Conservation (phyloP, 2,329 filamentous ascomycete genomes). For the Hirsutella thompsonii region DNA sequence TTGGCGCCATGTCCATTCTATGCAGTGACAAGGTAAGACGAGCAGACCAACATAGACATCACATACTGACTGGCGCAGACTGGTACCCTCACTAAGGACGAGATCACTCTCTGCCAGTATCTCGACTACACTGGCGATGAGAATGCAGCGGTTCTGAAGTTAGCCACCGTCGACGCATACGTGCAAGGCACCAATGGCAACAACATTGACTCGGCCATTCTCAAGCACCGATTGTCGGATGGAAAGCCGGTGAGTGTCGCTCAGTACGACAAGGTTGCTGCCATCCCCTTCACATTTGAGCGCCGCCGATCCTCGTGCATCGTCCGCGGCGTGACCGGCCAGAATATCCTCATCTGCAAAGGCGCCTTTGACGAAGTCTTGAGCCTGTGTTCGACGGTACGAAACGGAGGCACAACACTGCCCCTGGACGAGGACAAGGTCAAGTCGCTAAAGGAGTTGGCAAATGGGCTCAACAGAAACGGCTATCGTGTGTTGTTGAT, state of each 20-base stretch:
- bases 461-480: slow-evolving; percentile 6
- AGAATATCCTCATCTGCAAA: slow-evolving; percentile 15
- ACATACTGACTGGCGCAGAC: slow-evolving; percentile 6
- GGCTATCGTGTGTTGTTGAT: slow-evolving; percentile 13
- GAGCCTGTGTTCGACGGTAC: slow-evolving; percentile 9
- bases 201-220: slow-evolving; percentile 15
- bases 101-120: slow-evolving; percentile 13
- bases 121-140: slow-evolving; percentile 8
- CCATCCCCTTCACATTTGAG: slow-evolving; percentile 14
- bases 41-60: not conserved
- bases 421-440: slow-evolving; percentile 7
- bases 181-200: slow-evolving; percentile 14
- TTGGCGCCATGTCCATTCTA: slow-evolving; percentile 16
- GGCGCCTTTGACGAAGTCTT: slow-evolving; percentile 16
- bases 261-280: slow-evolving; percentile 10
- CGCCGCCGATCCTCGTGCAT: slow-evolving; percentile 11
- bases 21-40: slow-evolving; percentile 15
- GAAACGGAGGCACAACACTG: slow-evolving; percentile 6
- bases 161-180: slow-evolving; percentile 13
- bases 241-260: slow-evolving; percentile 7
- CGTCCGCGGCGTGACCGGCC: slow-evolving; percentile 9
- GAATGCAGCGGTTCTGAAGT: slow-evolving; percentile 11
- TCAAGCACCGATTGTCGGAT: slow-evolving; percentile 6
- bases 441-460: slow-evolving; percentile 6
- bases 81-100: slow-evolving; percentile 15